These are phyloP conservation scores for Aspergillus fijiensis DNA, from an alignment of 2,329 filamentous ascomycete genomes.

Conservation along the genomic window DNA sequence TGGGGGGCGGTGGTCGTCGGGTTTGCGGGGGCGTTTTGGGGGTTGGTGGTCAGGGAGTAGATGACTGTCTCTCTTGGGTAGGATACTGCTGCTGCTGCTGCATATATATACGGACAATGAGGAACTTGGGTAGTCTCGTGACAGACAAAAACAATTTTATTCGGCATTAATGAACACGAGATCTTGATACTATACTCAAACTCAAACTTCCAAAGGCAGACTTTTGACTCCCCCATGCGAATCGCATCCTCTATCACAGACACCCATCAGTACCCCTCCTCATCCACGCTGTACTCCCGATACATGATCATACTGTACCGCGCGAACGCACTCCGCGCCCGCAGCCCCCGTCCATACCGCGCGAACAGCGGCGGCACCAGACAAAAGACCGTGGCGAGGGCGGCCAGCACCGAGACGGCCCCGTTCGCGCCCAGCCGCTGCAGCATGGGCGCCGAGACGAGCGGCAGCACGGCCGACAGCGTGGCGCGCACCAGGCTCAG, in stretches of 20 bases:
- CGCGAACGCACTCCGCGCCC: conserved; percentile 37
- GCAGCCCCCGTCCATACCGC: conserved; percentile 33
- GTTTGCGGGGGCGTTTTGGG: conserved; percentile 19
- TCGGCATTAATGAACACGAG: no score
- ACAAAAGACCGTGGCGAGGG: conserved; percentile 42
- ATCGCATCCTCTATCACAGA: neutral
- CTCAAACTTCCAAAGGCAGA: no score
- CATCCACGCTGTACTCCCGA: conserved; percentile 27
- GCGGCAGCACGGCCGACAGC: conserved; percentile 39
- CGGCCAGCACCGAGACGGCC: conserved; percentile 40
- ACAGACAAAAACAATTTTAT: no score
- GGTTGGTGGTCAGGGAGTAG: conserved; percentile 17
- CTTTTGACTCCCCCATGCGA: no score
- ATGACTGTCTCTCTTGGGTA: no score
- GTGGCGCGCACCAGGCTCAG: conserved; percentile 41
- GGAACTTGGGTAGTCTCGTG: no score
- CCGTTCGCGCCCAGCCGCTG: conserved; percentile 36
- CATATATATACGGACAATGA: no score
- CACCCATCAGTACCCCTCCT: conserved; percentile 21
- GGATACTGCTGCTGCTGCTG: no score
- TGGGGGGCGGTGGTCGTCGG: conserved; percentile 16
- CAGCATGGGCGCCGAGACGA: conserved; percentile 44
- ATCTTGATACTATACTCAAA: no score
- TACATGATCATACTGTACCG: conserved; percentile 31
- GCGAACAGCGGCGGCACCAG: conserved; percentile 34